These are phyloP conservation scores for Boletus subcaerulescens DNA, from an alignment of 768 basidiomycete genomes.

Conservation along the genomic window DNA sequence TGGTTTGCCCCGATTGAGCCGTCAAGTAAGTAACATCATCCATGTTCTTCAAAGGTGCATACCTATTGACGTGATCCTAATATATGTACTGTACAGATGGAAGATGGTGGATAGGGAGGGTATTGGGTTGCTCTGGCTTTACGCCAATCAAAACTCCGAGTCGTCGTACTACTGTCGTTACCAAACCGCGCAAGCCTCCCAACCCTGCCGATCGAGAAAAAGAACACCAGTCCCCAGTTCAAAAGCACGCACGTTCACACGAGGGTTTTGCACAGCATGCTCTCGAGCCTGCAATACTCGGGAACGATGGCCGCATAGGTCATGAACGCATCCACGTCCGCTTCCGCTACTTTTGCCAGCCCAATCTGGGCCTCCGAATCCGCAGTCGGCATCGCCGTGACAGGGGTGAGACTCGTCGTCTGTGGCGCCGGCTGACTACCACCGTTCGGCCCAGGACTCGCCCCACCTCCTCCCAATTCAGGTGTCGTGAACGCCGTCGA, in stretches of 20 bases:
- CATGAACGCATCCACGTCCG: conserved; percentile 82
- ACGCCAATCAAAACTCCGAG: background rate
- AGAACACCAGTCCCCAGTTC: background rate
- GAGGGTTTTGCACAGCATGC: conserved; percentile 66
- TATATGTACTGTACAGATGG: conserved; percentile 14
- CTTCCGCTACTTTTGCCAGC: conserved; percentile 77
- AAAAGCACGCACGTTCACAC: conserved; percentile 29
- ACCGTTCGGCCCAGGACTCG: conserved; percentile 34
- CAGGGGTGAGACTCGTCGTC: conserved; percentile 62
- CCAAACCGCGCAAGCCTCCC: too few species aligned
- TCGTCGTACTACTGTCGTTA: too few species aligned
- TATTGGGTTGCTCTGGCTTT: background rate
- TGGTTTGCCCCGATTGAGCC: too few species aligned
- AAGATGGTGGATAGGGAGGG: background rate
- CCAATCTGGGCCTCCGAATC: conserved; percentile 76
- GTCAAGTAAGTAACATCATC: too few species aligned
- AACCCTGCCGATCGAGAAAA: background rate
- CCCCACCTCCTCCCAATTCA: conserved; percentile 41
- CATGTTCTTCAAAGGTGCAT: background rate
- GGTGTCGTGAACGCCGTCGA: conserved; percentile 62
- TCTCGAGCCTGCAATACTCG: conserved; percentile 78
- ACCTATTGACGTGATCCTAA: conserved; percentile 14
- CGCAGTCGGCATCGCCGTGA: conserved; percentile 66
- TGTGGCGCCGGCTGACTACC: conserved; percentile 34
- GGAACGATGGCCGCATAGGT: conserved; percentile 83